Conservation (phyloP, 2,329 filamentous ascomycete genomes). For the Calonectria honghensis region DNA sequence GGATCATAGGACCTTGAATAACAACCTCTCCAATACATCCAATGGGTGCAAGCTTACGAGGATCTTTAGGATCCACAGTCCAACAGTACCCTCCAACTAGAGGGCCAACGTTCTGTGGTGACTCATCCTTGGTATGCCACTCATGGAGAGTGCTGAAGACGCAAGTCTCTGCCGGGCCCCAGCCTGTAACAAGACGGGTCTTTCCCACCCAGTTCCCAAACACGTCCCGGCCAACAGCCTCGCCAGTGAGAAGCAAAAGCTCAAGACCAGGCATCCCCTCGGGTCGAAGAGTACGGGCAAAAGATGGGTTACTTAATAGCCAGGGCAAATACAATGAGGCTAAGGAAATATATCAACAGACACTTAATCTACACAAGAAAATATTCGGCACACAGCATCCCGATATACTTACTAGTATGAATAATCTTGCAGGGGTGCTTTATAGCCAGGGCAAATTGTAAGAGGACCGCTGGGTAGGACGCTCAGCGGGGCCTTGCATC, state of each 20-base stretch:
- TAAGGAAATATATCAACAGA: too few relatives aligned
- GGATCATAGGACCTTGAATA: slow-evolving; percentile 50
- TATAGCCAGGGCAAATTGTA: too few relatives aligned
- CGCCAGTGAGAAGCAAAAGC: slow-evolving; percentile 49
- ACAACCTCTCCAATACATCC: slow-evolving; percentile 48
- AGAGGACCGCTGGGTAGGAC: too few relatives aligned
- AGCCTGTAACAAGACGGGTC: slow-evolving; percentile 49
- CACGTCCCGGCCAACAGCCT: slow-evolving; percentile 44
- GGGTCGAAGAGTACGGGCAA: slow-evolving; percentile 45
- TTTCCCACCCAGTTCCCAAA: slow-evolving; percentile 45
- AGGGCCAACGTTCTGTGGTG: slow-evolving; percentile 40
- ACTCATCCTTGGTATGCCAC: not conserved
- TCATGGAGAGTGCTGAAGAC: slow-evolving; percentile 42
- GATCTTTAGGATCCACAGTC: slow-evolving; percentile 48
- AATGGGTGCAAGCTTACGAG: slow-evolving; percentile 42
- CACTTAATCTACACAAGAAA: too few relatives aligned
- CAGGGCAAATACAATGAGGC: too few relatives aligned
- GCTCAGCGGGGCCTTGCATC: too few relatives aligned
- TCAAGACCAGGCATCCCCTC: slow-evolving; percentile 43
- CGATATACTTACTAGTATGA: too few relatives aligned
- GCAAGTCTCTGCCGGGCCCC: slow-evolving; percentile 50
- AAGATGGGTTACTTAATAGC: slow-evolving; percentile 35
- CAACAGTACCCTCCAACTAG: slow-evolving; percentile 38
- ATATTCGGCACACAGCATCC: too few relatives aligned
- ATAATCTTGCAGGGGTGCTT: too few relatives aligned